Evolutionary conservation across 2,329 filamentous ascomycete species (phyloP).

Genomic region (Periglandula ipomoeae): DNA sequence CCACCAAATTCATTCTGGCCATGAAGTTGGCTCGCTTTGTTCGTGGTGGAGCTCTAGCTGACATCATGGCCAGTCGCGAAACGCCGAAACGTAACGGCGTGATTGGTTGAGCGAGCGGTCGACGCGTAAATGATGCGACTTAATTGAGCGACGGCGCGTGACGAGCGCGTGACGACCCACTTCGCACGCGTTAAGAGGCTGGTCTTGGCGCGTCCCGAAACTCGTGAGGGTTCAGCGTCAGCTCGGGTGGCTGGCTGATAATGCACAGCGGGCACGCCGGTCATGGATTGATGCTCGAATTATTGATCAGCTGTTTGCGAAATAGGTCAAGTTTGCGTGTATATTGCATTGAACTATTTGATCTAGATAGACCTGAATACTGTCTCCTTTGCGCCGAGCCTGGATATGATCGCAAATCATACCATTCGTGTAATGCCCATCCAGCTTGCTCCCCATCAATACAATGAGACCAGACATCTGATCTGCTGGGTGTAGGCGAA

Average conservation of each 20-base stretch:
- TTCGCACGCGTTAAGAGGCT: background rate
- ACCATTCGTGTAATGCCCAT: background rate
- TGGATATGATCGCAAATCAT: background rate
- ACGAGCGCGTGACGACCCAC: background rate
- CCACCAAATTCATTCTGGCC: background rate
- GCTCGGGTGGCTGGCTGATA: background rate
- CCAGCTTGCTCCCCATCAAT: background rate
- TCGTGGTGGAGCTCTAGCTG: background rate
- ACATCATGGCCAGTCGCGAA: background rate
- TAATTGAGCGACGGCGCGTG: background rate
- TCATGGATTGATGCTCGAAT: background rate
- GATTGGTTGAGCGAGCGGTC: background rate
- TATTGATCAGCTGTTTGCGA: background rate
- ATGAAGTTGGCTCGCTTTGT: too few relatives aligned
- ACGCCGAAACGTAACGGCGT: background rate
- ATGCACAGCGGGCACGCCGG: background rate
- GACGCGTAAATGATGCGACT: slow-evolving; percentile 4
- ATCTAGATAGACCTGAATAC: background rate
- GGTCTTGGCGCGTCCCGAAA: background rate
- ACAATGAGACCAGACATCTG: background rate
- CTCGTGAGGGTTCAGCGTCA: background rate
- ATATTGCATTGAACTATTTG: background rate
- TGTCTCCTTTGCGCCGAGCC: background rate
- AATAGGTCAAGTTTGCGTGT: background rate
- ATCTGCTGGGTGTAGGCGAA: too few relatives aligned